These are phyloP conservation scores for Nakaseomyces glabratus DNA, from an alignment of 1,139 yeast species.

Conservation along the genomic window DNA sequence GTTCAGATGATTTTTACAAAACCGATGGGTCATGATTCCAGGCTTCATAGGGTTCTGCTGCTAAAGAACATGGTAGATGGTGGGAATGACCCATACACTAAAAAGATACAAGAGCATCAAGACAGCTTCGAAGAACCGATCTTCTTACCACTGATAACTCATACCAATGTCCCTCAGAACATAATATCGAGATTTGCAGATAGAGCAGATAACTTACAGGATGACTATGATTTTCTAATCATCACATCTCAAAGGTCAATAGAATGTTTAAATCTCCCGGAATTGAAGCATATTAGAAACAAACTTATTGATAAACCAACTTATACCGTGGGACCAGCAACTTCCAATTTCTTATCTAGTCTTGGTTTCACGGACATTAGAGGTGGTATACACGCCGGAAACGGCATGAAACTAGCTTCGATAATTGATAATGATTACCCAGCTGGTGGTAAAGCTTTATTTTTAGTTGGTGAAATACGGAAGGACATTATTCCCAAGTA, in stretches of 20 bases:
- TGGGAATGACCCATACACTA: background rate
- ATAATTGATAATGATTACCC: constrained; percentile 43
- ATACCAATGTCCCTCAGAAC: constrained; percentile 42
- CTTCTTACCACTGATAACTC: constrained; percentile 65
- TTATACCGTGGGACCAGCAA: constrained; percentile 91
- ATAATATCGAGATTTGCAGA: constrained; percentile 8
- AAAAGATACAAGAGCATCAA: background rate
- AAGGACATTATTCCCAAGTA: constrained; percentile 71
- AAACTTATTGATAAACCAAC: constrained; percentile 43
- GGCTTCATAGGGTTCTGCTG: constrained; percentile 10
- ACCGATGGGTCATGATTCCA: no score
- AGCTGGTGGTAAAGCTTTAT: constrained; percentile 34
- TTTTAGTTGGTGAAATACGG: constrained; percentile 80
- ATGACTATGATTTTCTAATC: constrained; percentile 44
- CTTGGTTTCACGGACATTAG: constrained; percentile 60
- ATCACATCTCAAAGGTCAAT: constrained; percentile 93
- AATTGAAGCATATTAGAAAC: constrained; percentile 15
- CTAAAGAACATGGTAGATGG: constrained; percentile 42
- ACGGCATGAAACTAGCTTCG: constrained; percentile 63
- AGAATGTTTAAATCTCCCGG: constrained; percentile 48
- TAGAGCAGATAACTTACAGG: constrained; percentile 37
- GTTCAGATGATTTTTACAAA: no score
- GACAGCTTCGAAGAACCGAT: constrained; percentile 28
- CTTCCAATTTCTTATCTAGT: constrained; percentile 47
- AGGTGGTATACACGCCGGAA: constrained; percentile 76